A percentile compares a stretch with the other conserved stretches of the same genome.
Evolutionary conservation across 495 filamentous ascomycete species (phyloP).

Genomic region (Clavariopsis aquatica): DNA sequence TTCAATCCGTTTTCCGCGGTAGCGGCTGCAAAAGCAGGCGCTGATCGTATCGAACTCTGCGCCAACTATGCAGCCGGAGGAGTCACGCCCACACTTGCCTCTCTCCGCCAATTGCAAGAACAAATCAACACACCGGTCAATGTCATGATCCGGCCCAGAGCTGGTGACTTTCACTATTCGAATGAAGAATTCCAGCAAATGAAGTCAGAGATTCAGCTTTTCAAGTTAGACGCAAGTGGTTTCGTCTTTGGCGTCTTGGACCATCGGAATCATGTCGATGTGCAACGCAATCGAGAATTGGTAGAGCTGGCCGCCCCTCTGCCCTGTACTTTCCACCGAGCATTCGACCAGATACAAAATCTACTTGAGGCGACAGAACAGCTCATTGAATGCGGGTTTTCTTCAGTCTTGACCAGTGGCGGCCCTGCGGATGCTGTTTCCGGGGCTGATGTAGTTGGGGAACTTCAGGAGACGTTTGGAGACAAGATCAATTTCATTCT

Average conservation of each 20-base stretch:
- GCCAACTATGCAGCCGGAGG: constrained; percentile 41
- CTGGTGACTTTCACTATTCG: constrained; percentile 49
- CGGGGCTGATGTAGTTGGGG: constrained; percentile 29
- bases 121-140: constrained; percentile 49
- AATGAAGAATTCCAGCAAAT: constrained; percentile 47
- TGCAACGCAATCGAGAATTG: constrained; percentile 44
- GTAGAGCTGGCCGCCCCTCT: constrained; percentile 46
- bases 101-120: constrained; percentile 18
- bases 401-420: constrained; percentile 52
- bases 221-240: constrained; percentile 47
- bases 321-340: constrained; percentile 58
- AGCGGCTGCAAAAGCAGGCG: constrained; percentile 47
- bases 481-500: constrained; percentile 39
- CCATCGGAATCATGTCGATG: constrained; percentile 42
- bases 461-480: constrained; percentile 29
- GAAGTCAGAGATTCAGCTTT: constrained; percentile 43
- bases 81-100: constrained; percentile 33
- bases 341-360: constrained; percentile 51
- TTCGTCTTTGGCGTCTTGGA: constrained; percentile 56
- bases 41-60: constrained; percentile 55
- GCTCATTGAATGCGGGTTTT: constrained; percentile 50
- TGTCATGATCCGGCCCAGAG: constrained; percentile 55
- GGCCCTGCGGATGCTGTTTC: constrained; percentile 40
- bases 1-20: constrained; percentile 51
- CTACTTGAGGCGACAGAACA: constrained; percentile 42